Base-by-base conservation (phyloP, 495 filamentous ascomycete species). In the Xylaria grammica region DNA sequence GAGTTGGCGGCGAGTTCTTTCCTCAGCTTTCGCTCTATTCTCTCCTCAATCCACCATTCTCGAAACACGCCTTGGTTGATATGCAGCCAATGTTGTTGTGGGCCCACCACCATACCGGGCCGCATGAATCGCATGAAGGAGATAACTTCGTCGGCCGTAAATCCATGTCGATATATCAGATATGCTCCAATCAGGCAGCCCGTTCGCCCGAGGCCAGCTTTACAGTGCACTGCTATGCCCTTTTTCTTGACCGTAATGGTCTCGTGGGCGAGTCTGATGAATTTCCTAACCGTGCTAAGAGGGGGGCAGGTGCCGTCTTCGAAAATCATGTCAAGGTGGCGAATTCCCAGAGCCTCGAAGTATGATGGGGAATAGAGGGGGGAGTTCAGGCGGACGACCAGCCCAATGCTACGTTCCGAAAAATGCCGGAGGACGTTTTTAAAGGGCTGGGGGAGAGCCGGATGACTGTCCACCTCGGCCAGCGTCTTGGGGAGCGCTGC, bases 91-190 rank as follows among this genome's bases (percentile, higher is more conserved):
- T 99, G 95, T 76, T 99, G 95, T 71, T 99, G 95, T n/a, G 95
- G 95, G 0, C 95, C 95, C 34, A 99, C 95, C 2, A 99, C 95
- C 95, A 99, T 99, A 22, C 95, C 95, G 0, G 95, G 95, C 36
- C 95, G 88, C 95, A 98, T 99, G 79, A 99, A 99, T 63, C 95
- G 88, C 95, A 99, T 98, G 78, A 92, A 99, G 5, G 95, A 91
- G 77, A 99, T 99, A 68, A 97, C 86, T 76, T 99, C 95, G 73
- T 97, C 97, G 36, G 96, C 95, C 1, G 94, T 98, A 73, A 98
- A 99, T n/a, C 93, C 96, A 78, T 98, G 89, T 58, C 93, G 85
- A 79, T 99, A 99, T 69, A 99, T 97, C 29, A 99, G 83, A 75
- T 99, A 98, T 32, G 95, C 95, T 55, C 95, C 95, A 69, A 99